Conservation (phyloP, 2,329 filamentous ascomycete genomes). For the Sordariomycetes sp. region DNA sequence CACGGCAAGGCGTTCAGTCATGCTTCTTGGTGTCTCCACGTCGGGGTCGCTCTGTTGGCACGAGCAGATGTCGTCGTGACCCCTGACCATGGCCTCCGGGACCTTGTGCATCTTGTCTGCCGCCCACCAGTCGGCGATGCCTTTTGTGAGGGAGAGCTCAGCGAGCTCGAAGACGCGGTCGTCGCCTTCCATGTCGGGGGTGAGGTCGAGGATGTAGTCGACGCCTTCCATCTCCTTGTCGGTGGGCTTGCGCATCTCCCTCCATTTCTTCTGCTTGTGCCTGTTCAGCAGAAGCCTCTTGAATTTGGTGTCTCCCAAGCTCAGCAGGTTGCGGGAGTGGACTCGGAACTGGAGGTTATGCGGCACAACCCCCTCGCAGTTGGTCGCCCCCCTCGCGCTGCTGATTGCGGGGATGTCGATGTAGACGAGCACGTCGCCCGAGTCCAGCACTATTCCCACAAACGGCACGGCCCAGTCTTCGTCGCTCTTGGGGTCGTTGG, state of each 20-base stretch:
- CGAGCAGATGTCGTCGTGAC: constrained; percentile 30
- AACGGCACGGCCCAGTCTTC: no score
- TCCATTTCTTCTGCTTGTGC: constrained; percentile 27
- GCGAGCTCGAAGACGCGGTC: constrained; percentile 51
- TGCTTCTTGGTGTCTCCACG: no score
- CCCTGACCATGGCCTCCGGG: constrained; percentile 20
- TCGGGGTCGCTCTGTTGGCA: no score
- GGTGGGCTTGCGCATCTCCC: constrained; percentile 24
- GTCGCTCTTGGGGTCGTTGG: no score
- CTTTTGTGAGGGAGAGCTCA: constrained; percentile 46
- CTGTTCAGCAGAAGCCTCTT: constrained; percentile 29
- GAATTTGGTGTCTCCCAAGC: constrained; percentile 37
- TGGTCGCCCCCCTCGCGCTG: constrained; percentile 9
- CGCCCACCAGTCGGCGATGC: constrained; percentile 46
- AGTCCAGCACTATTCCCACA: constrained; percentile 6
- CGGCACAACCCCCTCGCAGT: constrained; percentile 25
- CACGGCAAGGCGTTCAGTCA: not conserved
- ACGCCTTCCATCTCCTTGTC: constrained; percentile 31
- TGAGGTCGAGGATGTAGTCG: constrained; percentile 54
- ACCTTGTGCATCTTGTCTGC: constrained; percentile 22
- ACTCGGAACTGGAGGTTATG: constrained; percentile 30
- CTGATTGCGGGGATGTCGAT: constrained; percentile 24
- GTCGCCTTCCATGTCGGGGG: constrained; percentile 51
- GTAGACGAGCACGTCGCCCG: constrained; percentile 35
- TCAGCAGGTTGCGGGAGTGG: constrained; percentile 34